Evolutionary conservation across 2,329 filamentous ascomycete species (phyloP).

Genomic region (Reticulascus tulasneorum): DNA sequence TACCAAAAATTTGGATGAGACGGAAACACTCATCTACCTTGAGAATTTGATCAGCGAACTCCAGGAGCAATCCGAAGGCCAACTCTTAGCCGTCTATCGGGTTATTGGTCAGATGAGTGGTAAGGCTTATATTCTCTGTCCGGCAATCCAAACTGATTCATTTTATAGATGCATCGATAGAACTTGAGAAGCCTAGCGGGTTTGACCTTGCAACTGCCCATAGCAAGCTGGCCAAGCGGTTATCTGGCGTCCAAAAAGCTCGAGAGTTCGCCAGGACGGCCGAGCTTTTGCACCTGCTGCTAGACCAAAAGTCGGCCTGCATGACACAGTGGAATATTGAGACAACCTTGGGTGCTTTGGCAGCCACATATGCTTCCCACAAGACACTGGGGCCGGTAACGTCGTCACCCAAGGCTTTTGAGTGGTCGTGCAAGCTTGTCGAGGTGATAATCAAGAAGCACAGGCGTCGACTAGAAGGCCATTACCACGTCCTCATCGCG

Average conservation of each 20-base stretch:
- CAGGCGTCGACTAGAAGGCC: slow-evolving; percentile 57
- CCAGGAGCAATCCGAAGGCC: slow-evolving; percentile 21
- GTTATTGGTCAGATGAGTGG: slow-evolving; percentile 36
- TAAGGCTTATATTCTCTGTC: slow-evolving; percentile 16
- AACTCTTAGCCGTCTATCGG: slow-evolving; percentile 40
- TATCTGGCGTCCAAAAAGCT: slow-evolving; percentile 23
- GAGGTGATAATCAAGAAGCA: slow-evolving; percentile 57
- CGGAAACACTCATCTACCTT: slow-evolving; percentile 33
- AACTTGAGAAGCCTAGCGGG: slow-evolving; percentile 14
- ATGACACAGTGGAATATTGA: slow-evolving; percentile 59
- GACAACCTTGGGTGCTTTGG: slow-evolving; percentile 42
- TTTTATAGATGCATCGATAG: slow-evolving; percentile 6
- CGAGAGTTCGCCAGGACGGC: slow-evolving; percentile 34
- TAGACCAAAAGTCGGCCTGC: slow-evolving; percentile 45
- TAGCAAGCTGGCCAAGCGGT: slow-evolving; percentile 31
- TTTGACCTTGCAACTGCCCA: slow-evolving; percentile 39
- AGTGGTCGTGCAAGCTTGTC: slow-evolving; percentile 48
- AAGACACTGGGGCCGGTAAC: too few relatives aligned
- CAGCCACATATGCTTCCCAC: slow-evolving; percentile 21
- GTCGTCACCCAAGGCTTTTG: slow-evolving; percentile 34
- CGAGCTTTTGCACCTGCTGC: slow-evolving; percentile 38
- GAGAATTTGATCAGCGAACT: slow-evolving; percentile 25
- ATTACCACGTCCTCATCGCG: slow-evolving; percentile 55
- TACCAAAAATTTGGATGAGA: slow-evolving; percentile 25
- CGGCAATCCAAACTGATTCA: not conserved